These are phyloP conservation scores for Magnaporthiopsis incrustans DNA, from an alignment of 2,329 filamentous ascomycete species.

Conservation along the genomic window DNA sequence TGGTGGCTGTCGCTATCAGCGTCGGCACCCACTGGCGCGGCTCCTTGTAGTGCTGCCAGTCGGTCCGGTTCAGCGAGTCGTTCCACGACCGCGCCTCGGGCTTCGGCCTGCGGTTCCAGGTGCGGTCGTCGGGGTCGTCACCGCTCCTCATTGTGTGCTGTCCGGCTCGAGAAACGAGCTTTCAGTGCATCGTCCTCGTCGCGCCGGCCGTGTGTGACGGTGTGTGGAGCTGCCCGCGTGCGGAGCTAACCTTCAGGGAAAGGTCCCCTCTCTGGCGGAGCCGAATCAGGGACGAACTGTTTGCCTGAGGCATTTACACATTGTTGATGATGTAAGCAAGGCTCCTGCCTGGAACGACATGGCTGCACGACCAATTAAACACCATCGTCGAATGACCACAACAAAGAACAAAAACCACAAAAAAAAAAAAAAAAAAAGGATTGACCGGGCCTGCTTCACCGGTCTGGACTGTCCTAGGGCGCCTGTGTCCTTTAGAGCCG, in stretches of 20 bases:
- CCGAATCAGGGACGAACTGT: background rate
- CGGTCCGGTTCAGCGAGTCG: conserved; percentile 34
- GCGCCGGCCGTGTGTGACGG: no score
- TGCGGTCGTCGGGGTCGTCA: background rate
- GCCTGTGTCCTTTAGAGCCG: no score
- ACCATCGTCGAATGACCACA: no score
- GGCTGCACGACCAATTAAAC: no score
- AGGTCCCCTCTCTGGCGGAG: background rate
- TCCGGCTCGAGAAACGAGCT: background rate
- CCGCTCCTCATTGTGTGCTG: conserved; percentile 2
- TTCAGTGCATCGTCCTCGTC: background rate
- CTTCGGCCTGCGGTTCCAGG: background rate
- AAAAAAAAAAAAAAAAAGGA: no score
- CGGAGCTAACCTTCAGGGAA: background rate
- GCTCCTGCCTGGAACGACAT: no score
- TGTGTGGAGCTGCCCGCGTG: background rate
- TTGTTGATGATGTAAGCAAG: background rate
- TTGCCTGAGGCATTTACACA: background rate
- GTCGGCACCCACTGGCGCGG: conserved; percentile 46
- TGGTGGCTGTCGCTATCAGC: conserved; percentile 44
- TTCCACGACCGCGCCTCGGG: conserved; percentile 27
- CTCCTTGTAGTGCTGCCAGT: conserved; percentile 48
- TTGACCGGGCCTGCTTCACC: no score
- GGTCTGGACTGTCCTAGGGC: no score
- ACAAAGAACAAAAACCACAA: no score